phyloP scores from a whole-genome alignment of 2,329 filamentous ascomycete species.

The Mollisiaceae sp. region DNA sequence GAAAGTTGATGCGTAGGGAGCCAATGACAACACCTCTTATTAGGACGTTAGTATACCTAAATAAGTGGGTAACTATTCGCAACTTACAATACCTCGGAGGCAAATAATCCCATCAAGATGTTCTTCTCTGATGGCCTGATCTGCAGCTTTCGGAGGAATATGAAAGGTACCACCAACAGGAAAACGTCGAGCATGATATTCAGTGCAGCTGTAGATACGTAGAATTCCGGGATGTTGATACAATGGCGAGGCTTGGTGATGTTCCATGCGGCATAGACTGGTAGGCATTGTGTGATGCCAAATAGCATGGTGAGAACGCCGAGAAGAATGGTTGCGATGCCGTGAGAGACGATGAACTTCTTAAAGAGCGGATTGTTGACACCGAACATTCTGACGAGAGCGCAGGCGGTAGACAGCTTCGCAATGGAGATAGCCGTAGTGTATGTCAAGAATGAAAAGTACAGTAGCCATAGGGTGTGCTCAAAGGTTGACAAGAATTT shows the following conservation, averaged over 20 bases:
- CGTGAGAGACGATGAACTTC: not conserved
- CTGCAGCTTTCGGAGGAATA: not conserved
- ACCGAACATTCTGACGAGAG: conserved; percentile 25
- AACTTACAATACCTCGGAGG: not conserved
- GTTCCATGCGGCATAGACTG: not conserved
- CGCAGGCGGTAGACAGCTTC: conserved; percentile 24
- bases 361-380: not conserved
- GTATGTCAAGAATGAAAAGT: conserved; percentile 19
- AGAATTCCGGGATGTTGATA: not conserved
- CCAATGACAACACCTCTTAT: not conserved
- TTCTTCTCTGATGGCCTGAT: not conserved
- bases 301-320: not conserved
- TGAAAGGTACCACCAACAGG: not conserved
- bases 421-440: conserved; percentile 15
- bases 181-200: not conserved
- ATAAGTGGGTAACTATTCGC: not conserved
- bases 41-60: not conserved
- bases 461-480: conserved; percentile 9
- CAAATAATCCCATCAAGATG: not conserved
- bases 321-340: not conserved
- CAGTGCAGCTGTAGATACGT: not conserved
- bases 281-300: not conserved
- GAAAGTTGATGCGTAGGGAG: not conserved
- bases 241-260: not conserved
- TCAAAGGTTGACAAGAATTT: not conserved